phyloP scores from a whole-genome alignment of 192 early-diverging fungal species.

The Backusella parvicylindrica region DNA sequence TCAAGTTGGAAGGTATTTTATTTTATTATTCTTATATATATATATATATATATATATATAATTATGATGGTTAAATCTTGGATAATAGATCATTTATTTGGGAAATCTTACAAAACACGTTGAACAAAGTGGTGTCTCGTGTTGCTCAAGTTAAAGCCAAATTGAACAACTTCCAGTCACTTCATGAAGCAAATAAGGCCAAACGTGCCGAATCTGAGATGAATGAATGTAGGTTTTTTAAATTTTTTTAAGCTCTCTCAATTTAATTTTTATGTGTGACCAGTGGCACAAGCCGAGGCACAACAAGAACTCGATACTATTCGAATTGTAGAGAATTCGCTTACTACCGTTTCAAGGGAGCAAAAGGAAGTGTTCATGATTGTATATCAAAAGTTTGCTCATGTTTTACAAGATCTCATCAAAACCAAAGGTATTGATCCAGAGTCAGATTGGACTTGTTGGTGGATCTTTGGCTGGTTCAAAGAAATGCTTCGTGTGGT shows the following conservation, averaged over 20 bases:
- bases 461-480: slow-evolving; percentile 64
- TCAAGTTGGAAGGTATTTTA: slow-evolving; percentile 36
- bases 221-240: slow-evolving; percentile 17
- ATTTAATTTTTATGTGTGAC: neutral
- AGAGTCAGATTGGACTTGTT: slow-evolving; percentile 38
- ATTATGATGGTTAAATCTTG: too few species aligned
- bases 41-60: neutral
- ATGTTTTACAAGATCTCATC: slow-evolving; percentile 43
- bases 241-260: neutral
- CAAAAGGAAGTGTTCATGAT: slow-evolving; percentile 79
- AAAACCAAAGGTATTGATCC: slow-evolving; percentile 24
- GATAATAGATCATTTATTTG: slow-evolving; percentile 65
- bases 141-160: slow-evolving; percentile 66
- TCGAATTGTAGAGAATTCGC: slow-evolving; percentile 56
- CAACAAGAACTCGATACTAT: slow-evolving; percentile 46
- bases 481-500: slow-evolving; percentile 63
- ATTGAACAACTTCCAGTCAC: slow-evolving; percentile 31
- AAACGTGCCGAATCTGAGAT: slow-evolving; percentile 21
- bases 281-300: slow-evolving; percentile 27
- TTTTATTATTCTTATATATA: neutral
- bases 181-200: slow-evolving; percentile 31
- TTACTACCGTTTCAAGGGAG: slow-evolving; percentile 69
- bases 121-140: slow-evolving; percentile 83
- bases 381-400: slow-evolving; percentile 64
- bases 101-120: slow-evolving; percentile 82